Conservation (phyloP, 2,329 filamentous ascomycete genomes). For the Penicillium brasilianum region DNA sequence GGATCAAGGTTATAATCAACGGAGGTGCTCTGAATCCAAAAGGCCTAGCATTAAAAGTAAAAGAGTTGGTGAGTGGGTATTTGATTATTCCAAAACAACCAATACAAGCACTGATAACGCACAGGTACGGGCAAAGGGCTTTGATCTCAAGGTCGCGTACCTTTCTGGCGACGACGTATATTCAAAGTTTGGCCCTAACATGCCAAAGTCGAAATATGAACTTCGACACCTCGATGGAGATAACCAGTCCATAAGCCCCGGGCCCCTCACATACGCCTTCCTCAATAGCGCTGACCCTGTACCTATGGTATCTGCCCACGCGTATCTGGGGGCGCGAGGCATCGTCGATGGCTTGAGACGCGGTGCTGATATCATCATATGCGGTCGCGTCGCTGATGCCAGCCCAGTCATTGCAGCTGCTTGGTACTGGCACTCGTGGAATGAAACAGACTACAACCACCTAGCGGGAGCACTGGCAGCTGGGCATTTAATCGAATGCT, state of each 20-base stretch:
- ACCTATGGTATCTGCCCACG: neutral
- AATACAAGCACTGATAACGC: neutral
- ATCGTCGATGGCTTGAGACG: constrained; percentile 41
- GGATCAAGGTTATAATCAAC: neutral
- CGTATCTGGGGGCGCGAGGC: constrained; percentile 6
- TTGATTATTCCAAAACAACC: neutral
- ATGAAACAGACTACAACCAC: constrained; percentile 40
- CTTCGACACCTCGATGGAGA: neutral
- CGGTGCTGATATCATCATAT: constrained; percentile 52
- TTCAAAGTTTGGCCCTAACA: neutral
- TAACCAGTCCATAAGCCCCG: neutral
- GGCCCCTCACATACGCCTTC: neutral
- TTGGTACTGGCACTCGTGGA: constrained; percentile 62
- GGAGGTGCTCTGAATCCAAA: neutral
- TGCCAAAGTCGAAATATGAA: neutral
- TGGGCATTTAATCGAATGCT: neutral
- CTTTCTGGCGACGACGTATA: neutral
- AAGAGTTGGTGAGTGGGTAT: neutral
- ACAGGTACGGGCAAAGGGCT: neutral
- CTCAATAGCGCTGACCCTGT: neutral
- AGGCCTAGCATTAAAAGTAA: neutral
- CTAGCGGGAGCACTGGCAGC: neutral
- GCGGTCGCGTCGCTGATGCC: constrained; percentile 51
- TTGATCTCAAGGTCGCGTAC: neutral
- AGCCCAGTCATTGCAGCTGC: constrained; percentile 62